phyloP scores from a whole-genome alignment of 140 eudicot genomes.

The Bidens hawaiensis region DNA sequence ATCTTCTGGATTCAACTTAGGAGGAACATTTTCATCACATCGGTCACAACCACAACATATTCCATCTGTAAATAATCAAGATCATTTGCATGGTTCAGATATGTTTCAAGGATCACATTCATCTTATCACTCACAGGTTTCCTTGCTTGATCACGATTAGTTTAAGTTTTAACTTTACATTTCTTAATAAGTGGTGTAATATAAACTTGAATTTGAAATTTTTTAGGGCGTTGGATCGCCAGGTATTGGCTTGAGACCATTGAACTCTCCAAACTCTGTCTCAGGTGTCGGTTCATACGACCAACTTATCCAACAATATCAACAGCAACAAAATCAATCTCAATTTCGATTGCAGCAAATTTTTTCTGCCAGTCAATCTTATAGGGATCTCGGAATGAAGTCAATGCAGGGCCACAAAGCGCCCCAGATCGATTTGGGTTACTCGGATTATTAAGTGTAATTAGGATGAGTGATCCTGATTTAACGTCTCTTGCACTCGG shows the following conservation, averaged over 20 bases:
- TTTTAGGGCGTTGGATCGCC: conserved; percentile 67
- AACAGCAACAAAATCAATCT: conserved; percentile 66
- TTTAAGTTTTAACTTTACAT: too few species aligned
- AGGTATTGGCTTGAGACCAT: conserved; percentile 67
- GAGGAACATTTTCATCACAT: conserved; percentile 66
- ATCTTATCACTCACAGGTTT: conserved; percentile 65
- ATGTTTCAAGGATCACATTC: conserved; percentile 74
- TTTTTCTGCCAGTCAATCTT: conserved; percentile 51
- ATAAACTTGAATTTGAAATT: not conserved
- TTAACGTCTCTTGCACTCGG: conserved; percentile 90
- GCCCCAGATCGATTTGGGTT: conserved; percentile 82
- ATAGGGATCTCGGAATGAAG: conserved; percentile 73
- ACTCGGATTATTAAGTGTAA: conserved; percentile 85
- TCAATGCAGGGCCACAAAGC: conserved; percentile 40
- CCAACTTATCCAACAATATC: conserved; percentile 87
- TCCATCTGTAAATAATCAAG: conserved; percentile 53
- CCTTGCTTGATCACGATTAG: not conserved
- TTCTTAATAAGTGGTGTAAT: not conserved
- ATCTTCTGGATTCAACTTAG: conserved; percentile 63
- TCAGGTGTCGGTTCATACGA: conserved; percentile 77
- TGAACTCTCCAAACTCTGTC: conserved; percentile 52
- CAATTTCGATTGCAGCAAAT: conserved; percentile 79
- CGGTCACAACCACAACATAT: conserved; percentile 45
- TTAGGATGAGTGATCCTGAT: conserved; percentile 87
- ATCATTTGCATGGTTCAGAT: conserved; percentile 65